These are phyloP conservation scores for Selenicereus undatus DNA, from an alignment of 148 eudicot species.

Conservation along the genomic window DNA sequence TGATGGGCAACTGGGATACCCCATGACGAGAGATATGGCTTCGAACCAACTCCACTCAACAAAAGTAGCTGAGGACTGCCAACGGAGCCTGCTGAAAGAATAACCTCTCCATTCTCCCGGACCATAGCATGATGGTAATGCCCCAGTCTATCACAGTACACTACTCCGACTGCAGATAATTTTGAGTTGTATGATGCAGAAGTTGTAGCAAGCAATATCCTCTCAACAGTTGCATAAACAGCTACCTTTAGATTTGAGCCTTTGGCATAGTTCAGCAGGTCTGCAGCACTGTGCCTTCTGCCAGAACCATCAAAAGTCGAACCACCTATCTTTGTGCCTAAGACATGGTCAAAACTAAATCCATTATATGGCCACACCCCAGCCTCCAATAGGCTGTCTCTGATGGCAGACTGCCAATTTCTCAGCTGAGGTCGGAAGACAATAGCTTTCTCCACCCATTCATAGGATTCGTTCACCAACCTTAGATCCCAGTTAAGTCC, in stretches of 20 bases:
- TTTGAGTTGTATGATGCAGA: constrained; percentile 26
- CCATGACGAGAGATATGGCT: constrained; percentile 82
- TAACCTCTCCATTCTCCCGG: constrained; percentile 56
- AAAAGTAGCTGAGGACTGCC: constrained; percentile 87
- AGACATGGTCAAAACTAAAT: constrained; percentile 55
- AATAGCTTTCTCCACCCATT: constrained; percentile 79
- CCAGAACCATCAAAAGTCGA: constrained; percentile 74
- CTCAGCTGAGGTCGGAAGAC: constrained; percentile 70
- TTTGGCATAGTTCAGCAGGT: constrained; percentile 58
- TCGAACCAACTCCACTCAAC: constrained; percentile 83
- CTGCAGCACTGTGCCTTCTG: constrained; percentile 77
- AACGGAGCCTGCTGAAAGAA: constrained; percentile 81
- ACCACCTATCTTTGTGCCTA: constrained; percentile 90
- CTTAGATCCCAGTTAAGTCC: constrained; percentile 59
- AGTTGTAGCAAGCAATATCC: constrained; percentile 48
- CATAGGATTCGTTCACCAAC: constrained; percentile 62
- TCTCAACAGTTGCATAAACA: constrained; percentile 68
- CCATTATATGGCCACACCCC: constrained; percentile 77
- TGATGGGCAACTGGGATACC: constrained; percentile 80
- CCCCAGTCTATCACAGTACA: constrained; percentile 61
- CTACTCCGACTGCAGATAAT: constrained; percentile 68
- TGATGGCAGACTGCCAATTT: constrained; percentile 71
- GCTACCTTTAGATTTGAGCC: constrained; percentile 55
- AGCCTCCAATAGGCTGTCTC: constrained; percentile 74
- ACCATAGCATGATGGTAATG: constrained; percentile 70